Evolutionary conservation across 345 rosid species (phyloP).

Genomic region (Turritis glabra): DNA sequence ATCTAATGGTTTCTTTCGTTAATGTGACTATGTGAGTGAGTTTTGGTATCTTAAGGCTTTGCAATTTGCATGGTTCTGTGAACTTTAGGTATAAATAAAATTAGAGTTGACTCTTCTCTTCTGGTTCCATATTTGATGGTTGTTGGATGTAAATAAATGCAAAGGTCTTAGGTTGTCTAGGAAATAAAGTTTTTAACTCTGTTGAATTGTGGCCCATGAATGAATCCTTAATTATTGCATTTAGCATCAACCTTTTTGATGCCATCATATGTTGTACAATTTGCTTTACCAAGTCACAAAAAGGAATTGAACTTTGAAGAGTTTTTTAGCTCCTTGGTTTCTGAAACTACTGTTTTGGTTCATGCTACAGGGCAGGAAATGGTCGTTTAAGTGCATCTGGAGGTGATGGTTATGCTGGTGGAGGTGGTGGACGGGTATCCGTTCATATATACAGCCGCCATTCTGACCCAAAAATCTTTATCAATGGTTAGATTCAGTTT

Average conservation of each 20-base stretch:
- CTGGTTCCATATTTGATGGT: conserved; percentile 19
- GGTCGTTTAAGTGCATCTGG: conserved; percentile 95
- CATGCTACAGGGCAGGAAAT: conserved; percentile 81
- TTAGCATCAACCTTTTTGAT: conserved; percentile 10
- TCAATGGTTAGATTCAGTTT: conserved; percentile 65
- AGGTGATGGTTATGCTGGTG: conserved; percentile 94
- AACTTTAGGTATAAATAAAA: not conserved
- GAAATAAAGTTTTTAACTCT: conserved; percentile 1
- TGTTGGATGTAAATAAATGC: conserved; percentile 20
- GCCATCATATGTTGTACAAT: not conserved
- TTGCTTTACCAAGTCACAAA: not conserved
- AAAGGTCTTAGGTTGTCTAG: conserved; percentile 14
- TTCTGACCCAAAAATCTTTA: conserved; percentile 74
- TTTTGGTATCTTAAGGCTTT: conserved; percentile 1
- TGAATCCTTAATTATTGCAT: conserved; percentile 14
- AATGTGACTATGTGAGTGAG: not conserved
- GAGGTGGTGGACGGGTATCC: conserved; percentile 95
- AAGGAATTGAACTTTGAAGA: not conserved
- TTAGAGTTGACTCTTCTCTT: conserved; percentile 20
- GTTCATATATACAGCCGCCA: conserved; percentile 85
- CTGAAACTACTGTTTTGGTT: conserved; percentile 21
- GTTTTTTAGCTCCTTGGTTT: not conserved
- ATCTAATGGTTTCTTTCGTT: conserved; percentile 13
- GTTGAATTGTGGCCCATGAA: conserved; percentile 18
- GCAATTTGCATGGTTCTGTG: conserved; percentile 17